A percentile compares a stretch with the other conserved stretches of the same genome.
phyloP scores from a whole-genome alignment of 495 filamentous ascomycete genomes.

The Lichenothelia convexa region DNA sequence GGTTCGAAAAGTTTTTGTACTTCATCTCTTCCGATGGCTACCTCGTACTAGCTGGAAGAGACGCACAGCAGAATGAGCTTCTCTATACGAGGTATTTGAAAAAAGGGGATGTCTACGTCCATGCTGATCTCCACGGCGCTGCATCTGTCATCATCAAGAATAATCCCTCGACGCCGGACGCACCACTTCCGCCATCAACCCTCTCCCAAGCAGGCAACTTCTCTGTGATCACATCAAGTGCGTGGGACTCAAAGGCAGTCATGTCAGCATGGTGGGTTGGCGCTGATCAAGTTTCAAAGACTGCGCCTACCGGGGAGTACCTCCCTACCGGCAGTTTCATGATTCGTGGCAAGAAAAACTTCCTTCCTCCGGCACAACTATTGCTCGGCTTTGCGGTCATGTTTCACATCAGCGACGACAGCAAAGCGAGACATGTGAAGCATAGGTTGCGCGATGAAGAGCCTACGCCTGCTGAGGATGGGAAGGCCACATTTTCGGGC shows the following conservation, averaged over 20 bases:
- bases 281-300: slow-evolving; percentile 75
- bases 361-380: slow-evolving; percentile 72
- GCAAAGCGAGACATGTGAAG: slow-evolving; percentile 59
- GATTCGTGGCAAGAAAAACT: slow-evolving; percentile 73
- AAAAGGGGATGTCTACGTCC: slow-evolving; percentile 80
- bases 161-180: slow-evolving; percentile 48
- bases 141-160: slow-evolving; percentile 75
- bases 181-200: slow-evolving; percentile 79
- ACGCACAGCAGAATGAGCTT: slow-evolving; percentile 80
- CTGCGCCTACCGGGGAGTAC: slow-evolving; percentile 57
- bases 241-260: slow-evolving; percentile 89
- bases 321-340: slow-evolving; percentile 58
- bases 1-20: slow-evolving; percentile 93
- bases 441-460: slow-evolving; percentile 39
- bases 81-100: slow-evolving; percentile 69
- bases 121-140: slow-evolving; percentile 78
- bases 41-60: slow-evolving; percentile 68
- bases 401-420: slow-evolving; percentile 80
- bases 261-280: slow-evolving; percentile 93
- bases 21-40: slow-evolving; percentile 96
- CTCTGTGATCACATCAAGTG: slow-evolving; percentile 62
- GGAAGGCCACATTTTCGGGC: neutral
- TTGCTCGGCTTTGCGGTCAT: slow-evolving; percentile 72
- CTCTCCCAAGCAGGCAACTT: slow-evolving; percentile 76
- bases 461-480: slow-evolving; percentile 3